These are phyloP conservation scores for Pseudogymnoascus sp. DNA, from an alignment of 2,329 filamentous ascomycete species.

Conservation along the genomic window DNA sequence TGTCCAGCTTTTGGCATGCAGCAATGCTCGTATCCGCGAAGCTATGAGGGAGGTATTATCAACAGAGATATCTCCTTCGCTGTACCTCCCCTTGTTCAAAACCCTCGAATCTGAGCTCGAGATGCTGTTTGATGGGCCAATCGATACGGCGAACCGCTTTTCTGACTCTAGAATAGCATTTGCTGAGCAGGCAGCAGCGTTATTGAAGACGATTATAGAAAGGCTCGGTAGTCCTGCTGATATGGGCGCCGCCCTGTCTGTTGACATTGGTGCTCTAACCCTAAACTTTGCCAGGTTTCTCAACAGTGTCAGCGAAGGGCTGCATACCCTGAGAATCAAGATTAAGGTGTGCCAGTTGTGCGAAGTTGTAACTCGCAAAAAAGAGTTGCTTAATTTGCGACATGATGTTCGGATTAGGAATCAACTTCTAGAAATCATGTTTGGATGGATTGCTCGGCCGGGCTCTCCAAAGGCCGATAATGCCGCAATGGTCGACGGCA, in stretches of 20 bases:
- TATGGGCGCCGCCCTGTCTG: conserved; percentile 50
- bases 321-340: conserved; percentile 52
- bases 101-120: conserved; percentile 58
- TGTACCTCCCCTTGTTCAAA: conserved; percentile 56
- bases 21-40: conserved; percentile 56
- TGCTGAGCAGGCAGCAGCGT: conserved; percentile 57
- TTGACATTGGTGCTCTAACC: conserved; percentile 55
- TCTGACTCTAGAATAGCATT: conserved; percentile 56
- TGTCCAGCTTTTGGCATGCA: conserved; percentile 56
- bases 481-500: conserved; percentile 28
- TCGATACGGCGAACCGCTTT: conserved; percentile 42
- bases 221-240: conserved; percentile 55
- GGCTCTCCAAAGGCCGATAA: conserved; percentile 42
- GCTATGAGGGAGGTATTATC: conserved; percentile 59
- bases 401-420: conserved; percentile 63
- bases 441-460: conserved; percentile 58
- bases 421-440: conserved; percentile 58
- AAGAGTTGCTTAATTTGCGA: conserved; percentile 58
- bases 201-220: conserved; percentile 56
- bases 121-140: conserved; percentile 49
- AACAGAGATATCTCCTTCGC: conserved; percentile 51
- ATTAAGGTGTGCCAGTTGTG: conserved; percentile 62
- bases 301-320: conserved; percentile 47
- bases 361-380: conserved; percentile 56
- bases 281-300: conserved; percentile 61